Base-by-base conservation (phyloP, 2,329 filamentous ascomycete genomes). In the Fusarium dimerum region DNA sequence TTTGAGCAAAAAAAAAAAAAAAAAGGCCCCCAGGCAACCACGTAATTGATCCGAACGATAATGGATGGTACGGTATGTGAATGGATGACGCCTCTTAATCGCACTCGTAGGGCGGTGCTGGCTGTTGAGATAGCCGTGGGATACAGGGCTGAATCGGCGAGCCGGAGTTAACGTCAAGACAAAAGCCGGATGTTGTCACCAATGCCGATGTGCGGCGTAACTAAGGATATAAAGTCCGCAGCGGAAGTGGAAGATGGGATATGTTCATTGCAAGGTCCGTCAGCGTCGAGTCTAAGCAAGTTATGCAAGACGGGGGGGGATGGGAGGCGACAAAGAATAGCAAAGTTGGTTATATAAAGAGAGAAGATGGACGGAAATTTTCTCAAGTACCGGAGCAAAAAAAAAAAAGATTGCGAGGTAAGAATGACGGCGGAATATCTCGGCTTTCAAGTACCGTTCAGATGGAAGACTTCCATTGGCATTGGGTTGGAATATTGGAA, bases 111-210 rank as follows among this genome's bases (percentile, higher is more conserved):
- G 32, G 32, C 32, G 32, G 32, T 36, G 32, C 20, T 41, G 42
- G 12, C 5, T 32, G 18, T 15, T 16, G 39, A 16, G 9, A 40
- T 12, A 10, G 39, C 43, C 48, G 43, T 16, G 54, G 60, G 53
- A 60, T 47, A 53, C 52, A 57, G 42, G 42, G 49, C 36, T 44
- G 39, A 26, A 20, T 47, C 34, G 47, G 44, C 42, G 20, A 38
- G 45, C 51, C 63, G 63, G 63, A 66, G 61, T 66, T 66, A 66
- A 63, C 54, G 53, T 40, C 47, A 36, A 43, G 38, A 40, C 62
- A 60, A 60, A 52, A 43, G 59, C 64, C 64, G 55, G 45, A 53
- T 57, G 20, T 26, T 26, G 51, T 52, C 51, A 40, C 54, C 62
- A 62, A 56, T 40, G 53, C 56, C 54, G 49, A 51, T 40, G 41